phyloP scores from a whole-genome alignment of 495 filamentous ascomycete genomes.

The Letharia columbiana region DNA sequence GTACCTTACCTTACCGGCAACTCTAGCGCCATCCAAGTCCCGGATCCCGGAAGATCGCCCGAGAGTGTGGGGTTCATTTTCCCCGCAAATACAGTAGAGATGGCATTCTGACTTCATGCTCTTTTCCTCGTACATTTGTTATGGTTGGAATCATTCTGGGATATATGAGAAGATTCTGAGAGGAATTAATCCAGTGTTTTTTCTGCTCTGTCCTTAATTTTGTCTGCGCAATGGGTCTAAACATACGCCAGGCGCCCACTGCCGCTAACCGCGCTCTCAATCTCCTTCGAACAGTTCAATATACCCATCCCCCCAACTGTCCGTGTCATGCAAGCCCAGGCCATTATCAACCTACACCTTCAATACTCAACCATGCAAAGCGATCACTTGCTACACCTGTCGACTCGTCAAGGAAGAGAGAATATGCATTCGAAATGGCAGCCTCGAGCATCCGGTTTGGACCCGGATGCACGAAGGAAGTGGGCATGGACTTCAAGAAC shows the following conservation, averaged over 20 bases:
- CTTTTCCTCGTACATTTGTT: not conserved
- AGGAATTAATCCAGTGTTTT: not conserved
- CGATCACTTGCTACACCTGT: constrained; percentile 64
- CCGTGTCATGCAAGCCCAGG: constrained; percentile 86
- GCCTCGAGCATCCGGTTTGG: constrained; percentile 91
- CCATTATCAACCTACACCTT: constrained; percentile 47
- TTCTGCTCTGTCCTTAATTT: not conserved
- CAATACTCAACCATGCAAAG: constrained; percentile 47
- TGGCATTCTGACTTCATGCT: not conserved
- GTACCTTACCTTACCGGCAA: too few species aligned
- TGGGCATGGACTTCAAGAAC: constrained; percentile 98
- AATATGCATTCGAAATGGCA: constrained; percentile 98
- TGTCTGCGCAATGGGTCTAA: constrained; percentile 18
- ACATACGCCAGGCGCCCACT: constrained; percentile 52
- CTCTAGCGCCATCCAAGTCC: not conserved
- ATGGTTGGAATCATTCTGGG: not conserved
- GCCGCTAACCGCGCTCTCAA: constrained; percentile 69
- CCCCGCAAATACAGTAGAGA: not conserved
- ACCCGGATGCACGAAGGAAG: constrained; percentile 85
- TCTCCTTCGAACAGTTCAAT: constrained; percentile 82
- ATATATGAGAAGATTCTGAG: not conserved
- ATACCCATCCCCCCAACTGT: constrained; percentile 78
- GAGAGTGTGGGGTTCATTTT: not conserved
- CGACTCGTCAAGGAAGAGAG: constrained; percentile 65
- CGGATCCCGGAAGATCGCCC: not conserved